Evolutionary conservation across 106 monocot species (phyloP).

Genomic region (Phalaenopsis equestris): DNA sequence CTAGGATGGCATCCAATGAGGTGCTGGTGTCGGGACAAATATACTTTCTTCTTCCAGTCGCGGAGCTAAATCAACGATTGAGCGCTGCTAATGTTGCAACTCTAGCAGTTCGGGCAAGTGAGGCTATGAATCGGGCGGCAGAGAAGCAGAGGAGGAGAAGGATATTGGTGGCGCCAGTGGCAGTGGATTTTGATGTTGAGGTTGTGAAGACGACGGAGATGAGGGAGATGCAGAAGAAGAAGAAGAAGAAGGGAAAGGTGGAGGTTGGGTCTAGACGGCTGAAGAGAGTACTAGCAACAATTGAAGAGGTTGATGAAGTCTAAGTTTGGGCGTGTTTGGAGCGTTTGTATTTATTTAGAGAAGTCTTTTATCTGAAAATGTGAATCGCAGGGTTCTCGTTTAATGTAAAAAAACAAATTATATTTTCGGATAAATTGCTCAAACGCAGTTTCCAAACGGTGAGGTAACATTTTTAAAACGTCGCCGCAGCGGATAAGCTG

Average conservation of each 20-base stretch:
- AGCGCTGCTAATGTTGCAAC: not conserved
- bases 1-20: not conserved
- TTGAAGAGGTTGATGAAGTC: not conserved
- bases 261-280: not conserved
- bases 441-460: too few species aligned
- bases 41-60: conserved; percentile 13
- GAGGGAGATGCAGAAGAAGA: too few species aligned
- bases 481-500: too few species aligned
- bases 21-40: conserved; percentile 10
- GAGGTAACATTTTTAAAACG: too few species aligned
- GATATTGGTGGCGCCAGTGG: not conserved
- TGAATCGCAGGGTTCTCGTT: too few species aligned
- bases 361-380: too few species aligned
- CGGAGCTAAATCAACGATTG: not conserved
- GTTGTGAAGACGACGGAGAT: not conserved
- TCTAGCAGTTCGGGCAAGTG: conserved; percentile 6
- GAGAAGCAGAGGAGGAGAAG: not conserved
- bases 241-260: not conserved
- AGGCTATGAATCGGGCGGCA: conserved; percentile 8
- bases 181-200: not conserved
- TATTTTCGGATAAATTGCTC: too few species aligned
- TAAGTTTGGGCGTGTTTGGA: too few species aligned
- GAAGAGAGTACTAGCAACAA: not conserved
- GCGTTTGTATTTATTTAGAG: too few species aligned
- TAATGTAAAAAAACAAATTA: too few species aligned